Percentiles rank a stretch among this genome's conserved stretches.
Evolutionary conservation across 371 early-diverging fungal species (phyloP).

Genomic region (Mucor sp.): DNA sequence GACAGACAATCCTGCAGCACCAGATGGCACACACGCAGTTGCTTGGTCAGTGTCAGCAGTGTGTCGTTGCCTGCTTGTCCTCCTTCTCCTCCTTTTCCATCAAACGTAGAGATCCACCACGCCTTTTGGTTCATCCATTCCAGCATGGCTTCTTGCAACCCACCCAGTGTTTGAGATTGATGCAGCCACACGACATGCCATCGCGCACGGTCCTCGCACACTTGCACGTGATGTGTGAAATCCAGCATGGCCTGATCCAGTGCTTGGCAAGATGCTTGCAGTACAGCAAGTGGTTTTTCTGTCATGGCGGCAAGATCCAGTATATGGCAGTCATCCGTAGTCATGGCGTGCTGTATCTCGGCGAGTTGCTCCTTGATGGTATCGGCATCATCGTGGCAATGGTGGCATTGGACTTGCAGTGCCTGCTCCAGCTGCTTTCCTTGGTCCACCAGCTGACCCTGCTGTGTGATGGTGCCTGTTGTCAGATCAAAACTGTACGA

Average conservation of each 20-base stretch:
- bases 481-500: slow-evolving; percentile 7
- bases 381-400: not conserved
- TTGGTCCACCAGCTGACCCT: not conserved
- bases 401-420: not conserved
- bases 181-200: slow-evolving; percentile 19
- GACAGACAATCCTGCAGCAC: not conserved
- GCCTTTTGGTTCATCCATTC: slow-evolving; percentile 28
- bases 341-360: not conserved
- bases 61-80: not conserved
- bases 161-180: not conserved
- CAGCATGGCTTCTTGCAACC: slow-evolving; percentile 23
- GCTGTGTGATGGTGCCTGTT: not conserved
- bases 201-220: slow-evolving; percentile 13
- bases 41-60: not conserved
- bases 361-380: not conserved
- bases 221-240: not conserved
- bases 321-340: not conserved
- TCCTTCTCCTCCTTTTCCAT: slow-evolving; percentile 9
- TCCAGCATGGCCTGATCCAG: not conserved
- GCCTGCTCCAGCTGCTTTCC: not conserved
- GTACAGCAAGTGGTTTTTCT: not conserved
- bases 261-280: not conserved
- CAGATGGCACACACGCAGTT: not conserved
- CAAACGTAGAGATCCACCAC: slow-evolving; percentile 18
- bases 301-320: not conserved